Base-by-base conservation (phyloP, 1,284 basidiomycete species). In the Sporisorium exsertum region DNA sequence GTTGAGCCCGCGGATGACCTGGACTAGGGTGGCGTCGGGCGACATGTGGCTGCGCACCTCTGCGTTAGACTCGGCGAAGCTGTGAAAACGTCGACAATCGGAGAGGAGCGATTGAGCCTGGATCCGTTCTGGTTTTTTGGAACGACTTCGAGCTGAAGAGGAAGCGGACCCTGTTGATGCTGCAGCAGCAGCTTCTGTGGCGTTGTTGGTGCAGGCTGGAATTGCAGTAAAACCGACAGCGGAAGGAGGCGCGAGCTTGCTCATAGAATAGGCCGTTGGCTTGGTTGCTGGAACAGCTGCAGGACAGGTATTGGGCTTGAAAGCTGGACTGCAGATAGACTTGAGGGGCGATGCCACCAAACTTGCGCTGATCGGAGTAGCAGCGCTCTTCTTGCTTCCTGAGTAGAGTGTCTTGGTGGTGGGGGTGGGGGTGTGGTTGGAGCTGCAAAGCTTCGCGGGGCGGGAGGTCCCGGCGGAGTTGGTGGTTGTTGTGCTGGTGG, bases 1-100 rank as follows among this genome's bases (percentile, higher is more conserved):
- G 16, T 73, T 68, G 47, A 73, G 61, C 3, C 32, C 42, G n/a
- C 46, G 43, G 4, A 72, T 63, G 3, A 54, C 57, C 12, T 72
- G 52, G 8, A 20, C 3, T 20, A 73, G 51, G 2, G 26, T 18
- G 5, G 58, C 20, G 8, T 47, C 26, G 54, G 5, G 29, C 3
- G 68, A 47, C 32, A 71, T 13, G 46, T 58, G 16, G 12, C 26
- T 58, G 2, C 68, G 58, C 29, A 46, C 5, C 6, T 29, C 55
- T 5, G 43, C 37, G 35, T 58, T 65, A n/a, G 68, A 61, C 18
- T 56, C 57, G 35, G 40, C 45, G 5, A 43, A 58, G 45, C 35
- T 57, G 7, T 47, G 1, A 16, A 61, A 58, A 0, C 53, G 53
- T 20, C 37, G 43, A 51, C 68, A 71, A 20, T 71, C 68, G 7